A percentile compares a stretch with the other conserved stretches of the same genome.
Evolutionary conservation across 352 stramenopile species (phyloP).

Genomic region (Globisporangium cystogenes): DNA sequence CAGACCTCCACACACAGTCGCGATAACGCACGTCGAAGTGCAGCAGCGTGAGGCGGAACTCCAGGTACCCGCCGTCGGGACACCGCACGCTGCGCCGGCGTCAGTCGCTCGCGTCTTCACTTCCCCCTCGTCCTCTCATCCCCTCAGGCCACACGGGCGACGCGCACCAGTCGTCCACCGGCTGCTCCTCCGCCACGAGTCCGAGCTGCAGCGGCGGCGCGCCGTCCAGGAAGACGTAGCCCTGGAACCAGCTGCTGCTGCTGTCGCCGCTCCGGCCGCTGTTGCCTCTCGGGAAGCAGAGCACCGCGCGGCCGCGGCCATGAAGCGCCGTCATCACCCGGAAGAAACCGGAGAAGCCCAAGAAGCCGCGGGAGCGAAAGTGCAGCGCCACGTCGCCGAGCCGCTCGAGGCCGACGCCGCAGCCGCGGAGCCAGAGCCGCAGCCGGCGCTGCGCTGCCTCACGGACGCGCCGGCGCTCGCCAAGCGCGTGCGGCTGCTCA

Average conservation of each 20-base stretch:
- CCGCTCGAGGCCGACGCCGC: too few relatives aligned
- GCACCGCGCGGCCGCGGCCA: conserved; percentile 28
- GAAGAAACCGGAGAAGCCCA: neutral
- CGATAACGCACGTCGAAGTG: conserved; percentile 42
- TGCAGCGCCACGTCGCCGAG: too few relatives aligned
- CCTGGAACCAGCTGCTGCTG: conserved; percentile 59
- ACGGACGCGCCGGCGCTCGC: conserved; percentile 35
- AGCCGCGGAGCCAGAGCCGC: too few relatives aligned
- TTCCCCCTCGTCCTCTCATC: too few relatives aligned
- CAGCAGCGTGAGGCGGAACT: conserved; percentile 53
- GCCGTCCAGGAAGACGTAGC: conserved; percentile 43
- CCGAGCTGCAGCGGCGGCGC: conserved; percentile 27
- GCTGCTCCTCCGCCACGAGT: conserved; percentile 53
- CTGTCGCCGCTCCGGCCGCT: neutral
- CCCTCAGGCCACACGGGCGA: too few relatives aligned
- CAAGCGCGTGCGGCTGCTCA: conserved; percentile 53
- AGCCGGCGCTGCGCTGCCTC: conserved; percentile 42
- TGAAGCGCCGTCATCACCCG: conserved; percentile 18
- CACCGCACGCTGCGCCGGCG: conserved; percentile 32
- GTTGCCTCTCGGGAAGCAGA: conserved; percentile 47
- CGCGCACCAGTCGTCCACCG: conserved; percentile 53
- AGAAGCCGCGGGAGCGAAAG: neutral
- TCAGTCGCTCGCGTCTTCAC: too few relatives aligned
- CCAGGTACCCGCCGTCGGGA: conserved; percentile 61
- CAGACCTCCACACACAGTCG: neutral